Percentiles rank a stretch among this genome's conserved stretches.
Conservation (phyloP, 2,329 filamentous ascomycete genomes). For the Colletotrichum lindemuthianum region DNA sequence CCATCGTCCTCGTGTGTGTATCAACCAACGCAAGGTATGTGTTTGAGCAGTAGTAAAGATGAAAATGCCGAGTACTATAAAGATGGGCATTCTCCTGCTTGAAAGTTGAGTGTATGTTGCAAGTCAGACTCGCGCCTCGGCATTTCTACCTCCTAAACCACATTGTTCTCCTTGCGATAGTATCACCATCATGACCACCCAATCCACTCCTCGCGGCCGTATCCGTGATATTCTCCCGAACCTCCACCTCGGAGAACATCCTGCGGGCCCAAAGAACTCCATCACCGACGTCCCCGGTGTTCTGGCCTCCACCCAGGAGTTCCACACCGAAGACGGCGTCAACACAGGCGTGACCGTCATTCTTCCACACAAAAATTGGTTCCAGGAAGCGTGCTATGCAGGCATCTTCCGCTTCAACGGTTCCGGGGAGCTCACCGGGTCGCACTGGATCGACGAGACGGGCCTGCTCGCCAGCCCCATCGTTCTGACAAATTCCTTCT, state of each 20-base stretch:
- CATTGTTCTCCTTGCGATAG: too few species aligned
- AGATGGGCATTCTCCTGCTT: not conserved
- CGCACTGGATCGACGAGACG: constrained; percentile 70
- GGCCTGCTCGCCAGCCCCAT: constrained; percentile 69
- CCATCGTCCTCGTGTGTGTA: too few species aligned
- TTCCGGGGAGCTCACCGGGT: constrained; percentile 70
- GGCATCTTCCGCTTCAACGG: constrained; percentile 72
- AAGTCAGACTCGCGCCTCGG: not conserved
- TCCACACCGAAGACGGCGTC: constrained; percentile 49
- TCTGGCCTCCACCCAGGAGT: constrained; percentile 56
- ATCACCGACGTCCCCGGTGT: constrained; percentile 62
- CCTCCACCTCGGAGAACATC: constrained; percentile 55
- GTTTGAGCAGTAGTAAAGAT: not conserved
- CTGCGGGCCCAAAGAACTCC: constrained; percentile 57
- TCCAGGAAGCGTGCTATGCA: constrained; percentile 55
- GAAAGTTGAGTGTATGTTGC: not conserved
- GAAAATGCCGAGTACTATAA: not conserved
- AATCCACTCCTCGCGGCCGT: constrained; percentile 41
- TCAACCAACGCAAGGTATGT: too few species aligned
- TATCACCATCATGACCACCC: constrained; percentile 3
- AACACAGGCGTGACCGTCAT: constrained; percentile 63
- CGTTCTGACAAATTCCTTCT: constrained; percentile 67
- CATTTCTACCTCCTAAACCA: not conserved
- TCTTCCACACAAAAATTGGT: constrained; percentile 57
- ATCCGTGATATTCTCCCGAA: constrained; percentile 57